phyloP scores from a whole-genome alignment of 768 basidiomycete genomes.

The Rhizopogon salebrosus region DNA sequence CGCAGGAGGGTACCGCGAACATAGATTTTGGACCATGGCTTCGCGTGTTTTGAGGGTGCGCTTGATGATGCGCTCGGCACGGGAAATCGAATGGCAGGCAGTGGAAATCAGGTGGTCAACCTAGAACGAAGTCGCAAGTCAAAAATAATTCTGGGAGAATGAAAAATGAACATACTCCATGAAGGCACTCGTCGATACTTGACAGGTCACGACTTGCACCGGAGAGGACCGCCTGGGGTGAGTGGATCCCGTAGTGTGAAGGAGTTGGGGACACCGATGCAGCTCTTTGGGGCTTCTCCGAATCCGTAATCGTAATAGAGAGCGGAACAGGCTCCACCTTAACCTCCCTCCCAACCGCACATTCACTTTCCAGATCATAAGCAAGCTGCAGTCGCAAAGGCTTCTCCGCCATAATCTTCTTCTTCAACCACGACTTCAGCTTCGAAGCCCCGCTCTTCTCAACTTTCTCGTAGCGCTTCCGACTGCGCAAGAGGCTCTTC shows the following conservation, averaged over 20 bases:
- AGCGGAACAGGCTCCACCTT: slow-evolving; percentile 21
- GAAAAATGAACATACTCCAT: slow-evolving; percentile 37
- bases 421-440: slow-evolving; percentile 61
- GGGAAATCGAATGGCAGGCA: slow-evolving; percentile 50
- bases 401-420: slow-evolving; percentile 44
- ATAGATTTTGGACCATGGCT: slow-evolving; percentile 40
- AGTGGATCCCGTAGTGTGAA: slow-evolving; percentile 30
- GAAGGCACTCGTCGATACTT: slow-evolving; percentile 48
- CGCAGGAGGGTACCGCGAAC: slow-evolving; percentile 19
- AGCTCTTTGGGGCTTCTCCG: slow-evolving; percentile 11
- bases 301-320: slow-evolving; percentile 17
- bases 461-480: slow-evolving; percentile 30
- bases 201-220: slow-evolving; percentile 53
- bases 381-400: slow-evolving; percentile 33
- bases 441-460: slow-evolving; percentile 38
- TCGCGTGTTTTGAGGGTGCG: slow-evolving; percentile 53
- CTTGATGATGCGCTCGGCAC: slow-evolving; percentile 52
- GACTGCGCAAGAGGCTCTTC: slow-evolving; percentile 38
- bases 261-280: slow-evolving; percentile 6
- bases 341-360: slow-evolving; percentile 33
- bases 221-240: slow-evolving; percentile 44
- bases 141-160: slow-evolving; percentile 3
- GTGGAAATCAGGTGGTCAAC: slow-evolving; percentile 52
- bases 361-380: slow-evolving; percentile 36
- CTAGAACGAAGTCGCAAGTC: slow-evolving; percentile 25